A percentile compares a stretch with the other conserved stretches of the same genome.
phyloP scores from a whole-genome alignment of 768 basidiomycete genomes.

The Termitomyces sp. region DNA sequence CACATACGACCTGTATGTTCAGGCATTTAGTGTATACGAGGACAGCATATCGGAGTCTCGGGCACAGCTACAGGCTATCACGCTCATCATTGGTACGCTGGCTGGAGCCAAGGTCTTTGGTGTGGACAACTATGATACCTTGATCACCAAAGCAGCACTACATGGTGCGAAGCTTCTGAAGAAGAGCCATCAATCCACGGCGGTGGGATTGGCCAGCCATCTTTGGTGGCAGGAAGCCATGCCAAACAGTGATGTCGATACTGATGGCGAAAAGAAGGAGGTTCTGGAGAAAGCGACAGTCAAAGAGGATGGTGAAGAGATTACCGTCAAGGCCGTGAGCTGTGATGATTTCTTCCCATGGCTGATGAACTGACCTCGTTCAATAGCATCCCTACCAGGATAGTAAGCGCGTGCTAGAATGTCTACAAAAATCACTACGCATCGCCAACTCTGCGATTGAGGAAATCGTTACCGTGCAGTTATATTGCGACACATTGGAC shows the following conservation, averaged over 20 bases:
- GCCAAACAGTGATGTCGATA: slow-evolving; percentile 22
- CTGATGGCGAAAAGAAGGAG: slow-evolving; percentile 26
- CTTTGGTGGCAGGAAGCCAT: slow-evolving; percentile 94
- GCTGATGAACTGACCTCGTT: neutral
- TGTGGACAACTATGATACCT: slow-evolving; percentile 92
- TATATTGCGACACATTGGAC: slow-evolving; percentile 95
- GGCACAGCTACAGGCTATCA: slow-evolving; percentile 96
- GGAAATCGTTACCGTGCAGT: slow-evolving; percentile 92
- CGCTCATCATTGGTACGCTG: slow-evolving; percentile 87
- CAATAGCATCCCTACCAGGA: slow-evolving; percentile 81
- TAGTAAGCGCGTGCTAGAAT: slow-evolving; percentile 96
- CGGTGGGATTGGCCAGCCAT: slow-evolving; percentile 92
- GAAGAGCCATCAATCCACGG: slow-evolving; percentile 96
- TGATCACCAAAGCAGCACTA: slow-evolving; percentile 97
- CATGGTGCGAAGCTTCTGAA: slow-evolving; percentile 95
- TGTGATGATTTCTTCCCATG: neutral
- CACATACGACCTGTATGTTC: slow-evolving; percentile 95
- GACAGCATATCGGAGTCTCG: slow-evolving; percentile 95
- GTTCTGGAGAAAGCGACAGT: slow-evolving; percentile 30
- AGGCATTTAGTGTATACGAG: slow-evolving; percentile 97
- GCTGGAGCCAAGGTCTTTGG: slow-evolving; percentile 90
- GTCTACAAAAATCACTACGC: slow-evolving; percentile 92
- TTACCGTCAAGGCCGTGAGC: slow-evolving; percentile 50
- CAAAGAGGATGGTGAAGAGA: slow-evolving; percentile 38
- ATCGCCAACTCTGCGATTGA: slow-evolving; percentile 97